Evolutionary conservation across 495 filamentous ascomycete genomes (phyloP).

Genomic region (Glutinoglossum americanum): DNA sequence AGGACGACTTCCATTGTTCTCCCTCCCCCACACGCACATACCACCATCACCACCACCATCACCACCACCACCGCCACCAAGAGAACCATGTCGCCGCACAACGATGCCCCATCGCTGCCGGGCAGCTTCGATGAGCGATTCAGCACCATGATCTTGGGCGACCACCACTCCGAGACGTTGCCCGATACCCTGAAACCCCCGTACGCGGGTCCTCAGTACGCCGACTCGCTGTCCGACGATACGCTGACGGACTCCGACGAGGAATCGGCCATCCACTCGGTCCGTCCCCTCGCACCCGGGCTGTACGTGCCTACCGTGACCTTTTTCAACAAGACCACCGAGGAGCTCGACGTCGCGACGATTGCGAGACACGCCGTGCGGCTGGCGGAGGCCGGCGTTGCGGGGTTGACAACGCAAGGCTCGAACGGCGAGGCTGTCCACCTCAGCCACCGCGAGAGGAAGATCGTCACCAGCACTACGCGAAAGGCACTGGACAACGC

Average conservation of each 20-base stretch:
- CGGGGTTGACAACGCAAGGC: constrained; percentile 18
- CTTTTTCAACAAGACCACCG: constrained; percentile 27
- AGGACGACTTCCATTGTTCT: neutral
- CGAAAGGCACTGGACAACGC: constrained; percentile 50
- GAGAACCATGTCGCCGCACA: neutral
- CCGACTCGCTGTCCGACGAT: neutral
- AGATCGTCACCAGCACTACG: constrained; percentile 43
- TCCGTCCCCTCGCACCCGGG: constrained; percentile 15
- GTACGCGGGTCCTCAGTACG: neutral
- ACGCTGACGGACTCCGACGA: constrained; percentile 2
- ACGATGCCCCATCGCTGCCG: neutral
- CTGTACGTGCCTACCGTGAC: constrained; percentile 51
- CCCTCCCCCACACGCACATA: neutral
- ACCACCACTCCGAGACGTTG: neutral
- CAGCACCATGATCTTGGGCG: neutral
- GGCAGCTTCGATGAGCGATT: neutral
- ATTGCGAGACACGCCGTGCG: constrained; percentile 17
- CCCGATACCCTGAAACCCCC: neutral
- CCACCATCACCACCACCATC: neutral
- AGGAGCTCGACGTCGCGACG: constrained; percentile 17
- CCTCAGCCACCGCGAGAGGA: constrained; percentile 28
- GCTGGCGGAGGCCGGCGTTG: constrained; percentile 17
- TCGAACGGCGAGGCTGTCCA: constrained; percentile 40
- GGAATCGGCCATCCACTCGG: neutral
- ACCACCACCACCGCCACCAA: neutral